phyloP scores from a whole-genome alignment of 2,329 filamentous ascomycete genomes.

The Fusarium odoratissimum region DNA sequence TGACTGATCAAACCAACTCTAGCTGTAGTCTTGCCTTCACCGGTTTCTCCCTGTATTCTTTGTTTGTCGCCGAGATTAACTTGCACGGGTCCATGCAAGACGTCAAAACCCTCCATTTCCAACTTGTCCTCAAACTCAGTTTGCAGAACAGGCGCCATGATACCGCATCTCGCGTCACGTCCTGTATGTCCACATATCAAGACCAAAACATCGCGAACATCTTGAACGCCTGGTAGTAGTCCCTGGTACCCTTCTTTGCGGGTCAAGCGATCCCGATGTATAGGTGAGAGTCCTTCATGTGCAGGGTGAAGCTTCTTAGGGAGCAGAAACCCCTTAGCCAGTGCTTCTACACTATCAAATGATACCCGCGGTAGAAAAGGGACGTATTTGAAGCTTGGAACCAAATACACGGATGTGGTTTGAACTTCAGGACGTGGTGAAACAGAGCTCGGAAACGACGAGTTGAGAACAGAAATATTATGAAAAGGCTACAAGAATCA shows the following conservation, averaged over 20 bases:
- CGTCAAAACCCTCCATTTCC: constrained; percentile 58
- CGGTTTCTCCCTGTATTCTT: constrained; percentile 36
- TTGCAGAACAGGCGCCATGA: constrained; percentile 79
- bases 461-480: constrained; percentile 80
- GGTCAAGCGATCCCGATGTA: constrained; percentile 64
- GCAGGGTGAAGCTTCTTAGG: constrained; percentile 70
- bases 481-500: constrained; percentile 78
- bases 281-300: constrained; percentile 69
- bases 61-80: constrained; percentile 34
- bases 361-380: constrained; percentile 74
- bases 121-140: constrained; percentile 75
- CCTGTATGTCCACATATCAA: constrained; percentile 89
- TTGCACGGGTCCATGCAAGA: constrained; percentile 61
- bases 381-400: constrained; percentile 87
- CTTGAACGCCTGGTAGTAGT: constrained; percentile 67
- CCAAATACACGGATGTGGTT: constrained; percentile 76
- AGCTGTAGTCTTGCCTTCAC: constrained; percentile 54
- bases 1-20: constrained; percentile 80
- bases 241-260: constrained; percentile 64
- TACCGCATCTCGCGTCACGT: constrained; percentile 84
- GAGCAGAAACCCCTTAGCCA: constrained; percentile 74
- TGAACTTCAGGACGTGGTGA: constrained; percentile 58
- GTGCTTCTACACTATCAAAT: constrained; percentile 64
- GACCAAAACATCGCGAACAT: constrained; percentile 76
- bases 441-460: constrained; percentile 75